Conservation (phyloP, 2,329 filamentous ascomycete species). For the Trichoderma koningiopsis region DNA sequence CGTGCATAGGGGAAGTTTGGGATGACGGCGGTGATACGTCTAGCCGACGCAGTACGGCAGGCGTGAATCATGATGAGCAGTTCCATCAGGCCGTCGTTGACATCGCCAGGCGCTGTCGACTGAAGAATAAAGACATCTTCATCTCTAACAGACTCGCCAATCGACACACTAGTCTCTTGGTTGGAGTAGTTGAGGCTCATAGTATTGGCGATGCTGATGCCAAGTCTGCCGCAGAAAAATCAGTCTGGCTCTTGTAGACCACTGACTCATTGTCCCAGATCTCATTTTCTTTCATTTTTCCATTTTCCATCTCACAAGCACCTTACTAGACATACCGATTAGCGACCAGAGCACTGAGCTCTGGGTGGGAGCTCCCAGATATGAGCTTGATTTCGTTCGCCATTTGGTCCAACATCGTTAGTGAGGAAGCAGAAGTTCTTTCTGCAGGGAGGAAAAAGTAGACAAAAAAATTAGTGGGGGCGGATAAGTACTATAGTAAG, state of each 20-base stretch:
- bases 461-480: conserved; percentile 17
- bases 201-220: conserved; percentile 76
- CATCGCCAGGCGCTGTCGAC: conserved; percentile 90
- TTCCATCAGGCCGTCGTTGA: conserved; percentile 98
- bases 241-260: conserved; percentile 21
- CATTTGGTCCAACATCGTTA: conserved; percentile 48
- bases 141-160: conserved; percentile 93
- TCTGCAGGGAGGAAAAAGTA: conserved; percentile 27
- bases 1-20: conserved; percentile 96
- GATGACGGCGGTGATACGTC: conserved; percentile 91
- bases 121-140: conserved; percentile 99
- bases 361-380: conserved; percentile 52
- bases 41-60: conserved; percentile 69
- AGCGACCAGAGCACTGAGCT: conserved; percentile 50
- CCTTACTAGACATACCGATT: conserved; percentile 41
- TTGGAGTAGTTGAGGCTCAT: conserved; percentile 84
- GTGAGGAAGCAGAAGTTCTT: conserved; percentile 31
- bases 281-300: neutral
- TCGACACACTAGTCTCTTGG: conserved; percentile 86
- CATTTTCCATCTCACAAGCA: neutral
- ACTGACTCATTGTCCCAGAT: neutral
- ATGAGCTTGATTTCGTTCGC: conserved; percentile 58
- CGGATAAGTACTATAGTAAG: neutral
- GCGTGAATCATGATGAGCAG: conserved; percentile 98
- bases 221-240: conserved; percentile 57